Evolutionary conservation across 352 stramenopile species (phyloP), one percentile per base, ranked within the genome.

Genomic region (Hyaloperonospora arabidopsidis): DNA sequence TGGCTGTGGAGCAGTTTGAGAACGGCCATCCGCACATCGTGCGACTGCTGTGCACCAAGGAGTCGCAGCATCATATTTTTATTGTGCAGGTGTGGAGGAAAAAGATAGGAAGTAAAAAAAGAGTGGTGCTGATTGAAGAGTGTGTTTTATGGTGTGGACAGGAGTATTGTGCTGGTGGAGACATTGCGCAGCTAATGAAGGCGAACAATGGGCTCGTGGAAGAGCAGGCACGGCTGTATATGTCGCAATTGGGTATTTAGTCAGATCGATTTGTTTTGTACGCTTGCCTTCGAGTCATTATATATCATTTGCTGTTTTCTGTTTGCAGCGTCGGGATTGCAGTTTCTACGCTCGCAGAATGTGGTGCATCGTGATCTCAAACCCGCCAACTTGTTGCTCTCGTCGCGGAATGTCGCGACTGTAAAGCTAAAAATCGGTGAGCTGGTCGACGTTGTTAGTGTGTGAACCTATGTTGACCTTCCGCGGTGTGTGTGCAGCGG

Each of bases 21-120:
- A 91, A 91, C 35, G 80, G 80, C n/a, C 80, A 91, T 53, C 80
- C 80, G 46, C 79, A 91, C 43, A 91, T 91, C 45, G 78, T 91
- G 52, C 80, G 80, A 5, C 59, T 91, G 49, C 52, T 91, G 32
- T 87, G 76, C 52, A 91, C 80, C 4, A 90, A 90, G 40, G 79
- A 89, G 54, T 91, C 80, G 38, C 76, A 89, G 59, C 67, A 84
- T 17, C 72, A 86, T 49, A 91, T 91, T 45, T 91, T 85, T 57
- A 91, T 91, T 23, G 80, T 91, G 35, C 57, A 87, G 68, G 78
- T 88, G 5, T 54, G 50, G 28, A 5, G 50, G 28, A 5, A 50
- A 28, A 17, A 43, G 22, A 23, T 13, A 41, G 19, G 48, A 18
- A 19, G 38, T 25, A n/a, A 36, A 17, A 35, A 10, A 5, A 23